Conservation (phyloP, 164 flowering plant genomes). For the Stephania japonica region DNA sequence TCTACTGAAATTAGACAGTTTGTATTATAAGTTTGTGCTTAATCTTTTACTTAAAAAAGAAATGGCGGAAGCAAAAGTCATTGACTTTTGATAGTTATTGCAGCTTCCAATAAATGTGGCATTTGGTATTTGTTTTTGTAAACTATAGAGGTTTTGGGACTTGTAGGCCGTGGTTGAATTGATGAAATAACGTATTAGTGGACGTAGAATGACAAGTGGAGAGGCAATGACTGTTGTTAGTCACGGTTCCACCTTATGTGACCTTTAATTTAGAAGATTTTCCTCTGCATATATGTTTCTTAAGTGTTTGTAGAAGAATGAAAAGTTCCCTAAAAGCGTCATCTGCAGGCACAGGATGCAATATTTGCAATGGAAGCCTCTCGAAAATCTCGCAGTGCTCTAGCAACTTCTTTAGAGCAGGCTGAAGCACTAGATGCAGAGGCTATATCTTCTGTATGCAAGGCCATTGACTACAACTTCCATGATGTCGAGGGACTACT, state of each 20-base stretch:
- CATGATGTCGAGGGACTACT: conserved; percentile 63
- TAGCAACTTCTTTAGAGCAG: conserved; percentile 38
- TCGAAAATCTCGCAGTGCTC: conserved; percentile 51
- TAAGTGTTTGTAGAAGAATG: conserved; percentile 1
- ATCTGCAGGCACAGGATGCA: conserved; percentile 58
- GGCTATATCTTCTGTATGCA: conserved; percentile 37
- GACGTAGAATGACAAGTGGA: background rate
- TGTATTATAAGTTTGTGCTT: background rate
- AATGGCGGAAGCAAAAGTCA: background rate
- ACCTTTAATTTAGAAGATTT: background rate
- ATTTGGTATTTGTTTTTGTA: background rate
- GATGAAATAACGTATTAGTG: background rate
- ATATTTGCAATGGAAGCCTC: conserved; percentile 77
- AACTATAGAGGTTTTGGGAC: background rate
- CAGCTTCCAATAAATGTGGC: background rate
- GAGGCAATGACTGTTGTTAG: background rate
- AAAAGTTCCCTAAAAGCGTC: conserved; percentile 2
- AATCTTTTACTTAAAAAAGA: background rate
- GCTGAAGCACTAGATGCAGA: conserved; percentile 36
- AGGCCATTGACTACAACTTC: conserved; percentile 72
- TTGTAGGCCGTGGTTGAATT: background rate
- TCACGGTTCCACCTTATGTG: background rate
- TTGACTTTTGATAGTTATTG: background rate
- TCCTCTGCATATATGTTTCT: background rate
- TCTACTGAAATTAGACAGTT: background rate